A percentile compares a stretch with the other conserved stretches of the same genome.
These are phyloP conservation scores for Monosporascus sp. DNA, from an alignment of 2,329 filamentous ascomycete species.

Conservation along the genomic window DNA sequence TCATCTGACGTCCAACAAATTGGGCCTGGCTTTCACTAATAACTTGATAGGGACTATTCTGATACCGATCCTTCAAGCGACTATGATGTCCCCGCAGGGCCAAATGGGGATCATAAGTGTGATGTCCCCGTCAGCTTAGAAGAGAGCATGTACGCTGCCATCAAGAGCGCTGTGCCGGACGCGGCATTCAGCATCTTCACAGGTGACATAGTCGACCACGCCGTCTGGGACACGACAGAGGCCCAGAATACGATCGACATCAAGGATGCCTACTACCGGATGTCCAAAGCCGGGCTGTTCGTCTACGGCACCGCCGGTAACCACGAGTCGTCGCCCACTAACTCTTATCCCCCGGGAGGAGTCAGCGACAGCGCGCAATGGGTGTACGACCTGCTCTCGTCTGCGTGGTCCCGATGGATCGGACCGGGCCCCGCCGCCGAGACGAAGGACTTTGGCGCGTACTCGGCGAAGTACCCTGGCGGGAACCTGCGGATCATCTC, in stretches of 20 bases:
- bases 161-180: conserved; percentile 39
- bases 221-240: conserved; percentile 40
- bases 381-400: conserved; percentile 45
- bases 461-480: conserved; percentile 39
- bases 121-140: conserved; percentile 47
- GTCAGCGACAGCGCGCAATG: conserved; percentile 39
- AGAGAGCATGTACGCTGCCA: conserved; percentile 49
- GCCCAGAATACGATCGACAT: conserved; percentile 28
- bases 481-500: conserved; percentile 52
- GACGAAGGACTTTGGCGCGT: conserved; percentile 39
- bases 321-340: conserved; percentile 50
- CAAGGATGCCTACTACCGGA: conserved; percentile 40
- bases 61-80: conserved; percentile 41
- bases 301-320: conserved; percentile 53
- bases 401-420: conserved; percentile 44
- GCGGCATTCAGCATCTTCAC: conserved; percentile 54
- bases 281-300: conserved; percentile 35
- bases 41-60: conserved; percentile 35
- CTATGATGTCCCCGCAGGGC: conserved; percentile 44
- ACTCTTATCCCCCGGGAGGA: conserved; percentile 40
- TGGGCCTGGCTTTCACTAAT: conserved; percentile 3
- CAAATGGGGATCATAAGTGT: conserved; percentile 48
- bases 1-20: not conserved
- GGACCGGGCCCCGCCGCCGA: conserved; percentile 30
- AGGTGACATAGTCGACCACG: conserved; percentile 52